Evolutionary conservation across 2,329 filamentous ascomycete species (phyloP), one percentile per base, ranked within the genome.

Genomic region (Neofusicoccum parvum): DNA sequence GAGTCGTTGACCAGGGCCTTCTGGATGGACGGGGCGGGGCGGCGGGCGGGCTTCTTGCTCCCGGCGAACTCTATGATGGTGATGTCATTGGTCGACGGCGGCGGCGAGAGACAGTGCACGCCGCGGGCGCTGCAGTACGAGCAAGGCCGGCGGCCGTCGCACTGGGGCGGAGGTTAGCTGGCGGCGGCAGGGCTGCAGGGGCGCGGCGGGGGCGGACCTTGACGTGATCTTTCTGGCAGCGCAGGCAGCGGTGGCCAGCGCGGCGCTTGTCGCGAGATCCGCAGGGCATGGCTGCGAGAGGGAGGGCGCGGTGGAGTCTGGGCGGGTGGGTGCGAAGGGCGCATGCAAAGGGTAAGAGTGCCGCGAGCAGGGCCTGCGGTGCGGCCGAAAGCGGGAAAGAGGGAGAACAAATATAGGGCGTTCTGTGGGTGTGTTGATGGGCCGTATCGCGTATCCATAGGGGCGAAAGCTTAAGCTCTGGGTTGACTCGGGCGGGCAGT

Each of bases 401-500:
- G 12, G 43, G 15, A 48, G 43, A 10, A 14, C n/a, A 58, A 20
- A 48, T 48, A 48, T 60, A 60, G 27, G 41, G 27, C 41, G 56
- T 5, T 9, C 23, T 60, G 27, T 32, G 12, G 15, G 5, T 12
- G 39, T 10, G 20, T 32, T 23, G 53, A 7, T 37, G 11, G 11
- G 11, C 14, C 53, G 53, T 45, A 58, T 58, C 20, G 51, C 51
- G 51, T 34, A 34, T 37, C 27, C 56, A 36, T 48, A 60, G 56
- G 56, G 56, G 56, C 56, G 76, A 37, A 83, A 79, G 17, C 53
- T 56, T 43, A 43, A 12, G 20, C 12, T 43, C 37, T 17, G 17
- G 12, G 27, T 32, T 43, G 53, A 56, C 53, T 56, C 53, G 53
- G 3, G 37, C n/a, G 7, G 11, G 20, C 36, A 17, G 36, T 56